Base-by-base conservation (phyloP, 495 filamentous ascomycete species). In the Trichoderma virens region DNA sequence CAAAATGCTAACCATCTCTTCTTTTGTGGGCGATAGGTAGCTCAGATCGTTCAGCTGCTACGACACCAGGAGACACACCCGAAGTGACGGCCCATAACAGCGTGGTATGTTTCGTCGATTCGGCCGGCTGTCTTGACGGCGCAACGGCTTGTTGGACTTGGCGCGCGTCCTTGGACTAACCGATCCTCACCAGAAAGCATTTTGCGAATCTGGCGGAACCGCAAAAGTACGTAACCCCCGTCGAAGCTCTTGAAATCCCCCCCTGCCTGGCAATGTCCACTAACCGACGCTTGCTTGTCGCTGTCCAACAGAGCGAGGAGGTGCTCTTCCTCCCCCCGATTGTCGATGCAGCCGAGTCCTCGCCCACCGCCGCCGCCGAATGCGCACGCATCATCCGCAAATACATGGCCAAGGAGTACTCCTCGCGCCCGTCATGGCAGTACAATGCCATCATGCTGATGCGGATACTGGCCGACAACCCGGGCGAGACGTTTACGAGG, bases 371-470 rank as follows among this genome's bases (percentile, higher is more conserved):
- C 25, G 92, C 93, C 34, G 83, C 85, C 62, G 88, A 90, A 69
- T 88, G 89, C 64, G 90, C 91, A 51, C 71, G 81, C 63, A 78
- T 86, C 64, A 90, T 98, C 71, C 88, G 90, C 71, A 93, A 92
- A 70, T 91, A 88, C 71, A 80, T 98, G 47, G 80, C 84, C 43
- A 84, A 82, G 45, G 88, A 93, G 56, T 83, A 88, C 72, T 73
- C 70, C 68, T 65, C 62, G 41, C 72, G 70, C 78, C 85, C 87
- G 23, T 83, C 89, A 65, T 84, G 86, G 43, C 94, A 98, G 76
- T 97, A 96, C 80, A 97, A 98, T 78, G 88, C 90, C 62, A 88
- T 98, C 68, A 99, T 98, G 95, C 82, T 99, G 60, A 83, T 93
- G 63, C 88, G 94, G 45, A 99, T 99, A 71, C 80, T 99, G 38